These are phyloP conservation scores for Penicillium verrucosum DNA, from an alignment of 2,329 filamentous ascomycete species.

Conservation along the genomic window DNA sequence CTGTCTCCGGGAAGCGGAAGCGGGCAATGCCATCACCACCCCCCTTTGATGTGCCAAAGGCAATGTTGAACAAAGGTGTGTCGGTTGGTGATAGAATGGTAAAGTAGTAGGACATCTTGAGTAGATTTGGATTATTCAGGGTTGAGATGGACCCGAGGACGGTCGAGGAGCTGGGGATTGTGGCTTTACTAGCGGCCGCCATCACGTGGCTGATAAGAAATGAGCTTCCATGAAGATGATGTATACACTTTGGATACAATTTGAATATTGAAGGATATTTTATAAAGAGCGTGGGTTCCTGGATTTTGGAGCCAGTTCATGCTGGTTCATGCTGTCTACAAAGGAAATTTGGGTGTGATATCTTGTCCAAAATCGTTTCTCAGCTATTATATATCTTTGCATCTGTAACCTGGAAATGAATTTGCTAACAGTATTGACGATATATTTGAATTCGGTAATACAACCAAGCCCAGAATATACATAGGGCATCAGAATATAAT, in stretches of 20 bases:
- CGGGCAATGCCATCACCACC: conserved; percentile 89
- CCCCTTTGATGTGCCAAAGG: conserved; percentile 94
- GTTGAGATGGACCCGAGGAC: not conserved
- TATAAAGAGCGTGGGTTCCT: fast-evolving
- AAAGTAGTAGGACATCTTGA: conserved; percentile 94
- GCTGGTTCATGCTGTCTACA: not conserved
- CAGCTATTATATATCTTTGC: not conserved
- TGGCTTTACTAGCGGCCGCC: conserved; percentile 4
- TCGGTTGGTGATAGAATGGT: conserved; percentile 93
- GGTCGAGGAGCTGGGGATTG: conserved; percentile 4
- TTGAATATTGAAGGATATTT: not conserved
- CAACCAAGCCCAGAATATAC: fast-evolving
- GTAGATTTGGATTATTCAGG: conserved; percentile 2
- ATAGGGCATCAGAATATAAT: not conserved
- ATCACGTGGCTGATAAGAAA: conserved; percentile 20
- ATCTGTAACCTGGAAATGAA: not conserved
- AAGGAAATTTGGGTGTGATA: not conserved
- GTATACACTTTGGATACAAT: not conserved
- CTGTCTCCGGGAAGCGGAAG: conserved; percentile 85
- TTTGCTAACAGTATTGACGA: not conserved
- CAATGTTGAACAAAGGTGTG: conserved; percentile 92
- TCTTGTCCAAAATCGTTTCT: not conserved
- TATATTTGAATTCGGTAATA: not conserved
- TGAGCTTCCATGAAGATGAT: not conserved
- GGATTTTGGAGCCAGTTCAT: not conserved